Conservation (phyloP, 345 rosid species). For the Hibiscus mutabilis region DNA sequence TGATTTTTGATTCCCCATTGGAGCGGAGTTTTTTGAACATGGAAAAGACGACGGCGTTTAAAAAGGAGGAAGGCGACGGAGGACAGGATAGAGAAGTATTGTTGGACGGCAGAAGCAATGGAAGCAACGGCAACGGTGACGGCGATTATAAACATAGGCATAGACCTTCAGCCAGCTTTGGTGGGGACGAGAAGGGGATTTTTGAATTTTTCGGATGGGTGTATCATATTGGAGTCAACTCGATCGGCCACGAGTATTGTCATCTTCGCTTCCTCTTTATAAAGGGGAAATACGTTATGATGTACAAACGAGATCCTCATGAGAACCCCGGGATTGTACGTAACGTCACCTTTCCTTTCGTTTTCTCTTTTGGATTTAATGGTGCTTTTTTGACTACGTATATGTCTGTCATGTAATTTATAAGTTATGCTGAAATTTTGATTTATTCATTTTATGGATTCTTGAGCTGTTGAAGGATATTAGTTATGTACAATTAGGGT, state of each 20-base stretch:
- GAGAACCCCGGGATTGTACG: conserved; percentile 82
- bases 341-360: neutral
- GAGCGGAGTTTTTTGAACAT: neutral
- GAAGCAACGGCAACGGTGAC: neutral
- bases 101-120: neutral
- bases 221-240: conserved; percentile 75
- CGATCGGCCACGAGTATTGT: conserved; percentile 81
- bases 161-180: neutral
- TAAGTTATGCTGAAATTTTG: neutral
- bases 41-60: conserved; percentile 2
- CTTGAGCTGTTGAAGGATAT: too few species aligned
- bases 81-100: conserved; percentile 2
- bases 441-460: neutral
- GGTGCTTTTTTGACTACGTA: neutral
- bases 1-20: neutral
- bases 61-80: conserved; percentile 2
- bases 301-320: conserved; percentile 94
- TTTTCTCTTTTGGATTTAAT: neutral
- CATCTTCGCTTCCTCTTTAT: conserved; percentile 70
- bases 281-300: conserved; percentile 69
- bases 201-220: conserved; percentile 75
- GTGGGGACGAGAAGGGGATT: conserved; percentile 16
- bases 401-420: neutral
- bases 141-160: neutral
- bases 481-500: neutral